phyloP scores from a whole-genome alignment of 768 basidiomycete genomes.

The Mycena crocata region DNA sequence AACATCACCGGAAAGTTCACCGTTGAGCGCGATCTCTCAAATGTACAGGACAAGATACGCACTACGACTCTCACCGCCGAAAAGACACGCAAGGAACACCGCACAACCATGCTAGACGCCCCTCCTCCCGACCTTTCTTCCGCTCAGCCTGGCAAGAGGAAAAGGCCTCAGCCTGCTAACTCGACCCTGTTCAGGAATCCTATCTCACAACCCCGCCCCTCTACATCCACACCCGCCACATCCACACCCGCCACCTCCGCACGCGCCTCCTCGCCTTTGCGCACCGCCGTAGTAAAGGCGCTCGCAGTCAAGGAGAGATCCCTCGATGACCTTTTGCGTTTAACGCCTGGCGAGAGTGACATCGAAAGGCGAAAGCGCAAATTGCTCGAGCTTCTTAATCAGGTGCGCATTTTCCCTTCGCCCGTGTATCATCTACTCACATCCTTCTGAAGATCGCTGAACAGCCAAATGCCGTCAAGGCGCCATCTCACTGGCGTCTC shows the following conservation, averaged over 20 bases:
- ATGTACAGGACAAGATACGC: slow-evolving; percentile 58
- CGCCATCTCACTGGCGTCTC: slow-evolving; percentile 60
- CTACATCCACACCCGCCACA: slow-evolving; percentile 42
- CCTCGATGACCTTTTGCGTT: slow-evolving; percentile 56
- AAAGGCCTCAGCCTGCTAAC: slow-evolving; percentile 31
- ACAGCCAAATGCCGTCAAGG: slow-evolving; percentile 45
- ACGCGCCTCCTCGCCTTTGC: slow-evolving; percentile 38
- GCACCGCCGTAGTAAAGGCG: slow-evolving; percentile 63
- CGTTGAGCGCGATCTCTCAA: slow-evolving; percentile 69
- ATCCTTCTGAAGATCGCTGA: slow-evolving; percentile 62
- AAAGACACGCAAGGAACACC: slow-evolving; percentile 54
- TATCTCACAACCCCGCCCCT: slow-evolving; percentile 42
- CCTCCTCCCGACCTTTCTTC: slow-evolving; percentile 53
- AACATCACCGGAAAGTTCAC: slow-evolving; percentile 79
- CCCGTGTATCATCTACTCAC: neutral
- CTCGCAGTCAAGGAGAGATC: slow-evolving; percentile 57
- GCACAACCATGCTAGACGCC: slow-evolving; percentile 61
- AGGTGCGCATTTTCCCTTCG: slow-evolving; percentile 16
- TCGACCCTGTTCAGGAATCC: slow-evolving; percentile 42
- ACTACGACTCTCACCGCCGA: slow-evolving; percentile 59
- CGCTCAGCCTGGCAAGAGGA: slow-evolving; percentile 46
- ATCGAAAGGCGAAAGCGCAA: slow-evolving; percentile 11
- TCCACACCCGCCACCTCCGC: slow-evolving; percentile 46
- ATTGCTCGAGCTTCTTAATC: slow-evolving; percentile 20
- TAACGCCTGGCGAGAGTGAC: slow-evolving; percentile 15